Evolutionary conservation across 768 basidiomycete species (phyloP).

Genomic region (Hygrophoropsis aurantiaca): DNA sequence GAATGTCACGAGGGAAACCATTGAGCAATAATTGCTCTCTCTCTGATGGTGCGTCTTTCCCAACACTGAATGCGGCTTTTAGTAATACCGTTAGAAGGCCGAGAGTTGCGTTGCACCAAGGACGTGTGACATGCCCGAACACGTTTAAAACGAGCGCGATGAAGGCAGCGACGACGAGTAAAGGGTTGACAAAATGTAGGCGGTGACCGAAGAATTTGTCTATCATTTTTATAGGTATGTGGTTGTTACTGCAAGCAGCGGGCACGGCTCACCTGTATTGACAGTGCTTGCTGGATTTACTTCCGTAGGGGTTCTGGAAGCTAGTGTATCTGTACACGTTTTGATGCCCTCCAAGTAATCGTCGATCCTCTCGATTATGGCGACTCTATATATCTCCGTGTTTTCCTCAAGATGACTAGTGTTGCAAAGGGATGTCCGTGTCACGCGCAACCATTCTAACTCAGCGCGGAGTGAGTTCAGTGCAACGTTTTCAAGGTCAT

Average conservation of each 20-base stretch:
- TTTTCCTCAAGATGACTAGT: too few species aligned
- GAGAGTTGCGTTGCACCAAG: slow-evolving; percentile 6
- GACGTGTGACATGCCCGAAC: slow-evolving; percentile 3
- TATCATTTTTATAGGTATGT: neutral
- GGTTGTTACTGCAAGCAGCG: neutral
- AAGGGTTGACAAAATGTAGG: slow-evolving; percentile 4
- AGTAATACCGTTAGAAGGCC: slow-evolving; percentile 5
- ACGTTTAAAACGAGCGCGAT: slow-evolving; percentile 2
- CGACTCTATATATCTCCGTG: too few species aligned
- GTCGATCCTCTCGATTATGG: too few species aligned
- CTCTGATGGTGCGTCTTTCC: neutral
- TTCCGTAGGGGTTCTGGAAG: neutral
- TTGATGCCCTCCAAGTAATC: too few species aligned
- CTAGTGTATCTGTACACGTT: neutral
- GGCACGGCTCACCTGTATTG: slow-evolving; percentile 1
- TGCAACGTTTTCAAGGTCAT: too few species aligned
- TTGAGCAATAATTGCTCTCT: neutral
- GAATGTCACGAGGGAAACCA: slow-evolving; percentile 15
- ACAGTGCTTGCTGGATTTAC: neutral
- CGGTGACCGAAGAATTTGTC: neutral
- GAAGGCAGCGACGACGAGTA: slow-evolving; percentile 3
- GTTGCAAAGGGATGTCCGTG: too few species aligned
- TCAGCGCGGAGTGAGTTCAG: too few species aligned
- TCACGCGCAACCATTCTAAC: too few species aligned
- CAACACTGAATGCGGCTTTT: neutral